A percentile compares a stretch with the other conserved stretches of the same genome.
These are phyloP conservation scores for Vicia faba DNA, from an alignment of 306 rosid species.

Conservation along the genomic window DNA sequence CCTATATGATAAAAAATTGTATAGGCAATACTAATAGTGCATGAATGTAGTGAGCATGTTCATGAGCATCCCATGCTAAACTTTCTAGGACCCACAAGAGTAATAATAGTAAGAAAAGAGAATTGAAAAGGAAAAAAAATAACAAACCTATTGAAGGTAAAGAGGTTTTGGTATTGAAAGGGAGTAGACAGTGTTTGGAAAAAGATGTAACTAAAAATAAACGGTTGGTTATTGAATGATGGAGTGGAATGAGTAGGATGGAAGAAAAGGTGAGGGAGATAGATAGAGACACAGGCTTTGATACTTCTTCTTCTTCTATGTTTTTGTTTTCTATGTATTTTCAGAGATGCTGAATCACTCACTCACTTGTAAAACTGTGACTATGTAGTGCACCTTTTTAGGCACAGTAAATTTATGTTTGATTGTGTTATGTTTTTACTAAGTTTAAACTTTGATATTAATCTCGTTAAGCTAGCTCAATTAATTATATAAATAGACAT, in stretches of 20 bases:
- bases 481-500: no score
- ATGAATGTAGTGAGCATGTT: slow-evolving; percentile 17
- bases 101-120: neutral
- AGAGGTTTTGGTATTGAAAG: neutral
- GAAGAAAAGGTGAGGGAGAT: slow-evolving; percentile 50
- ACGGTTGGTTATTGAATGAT: slow-evolving; percentile 52
- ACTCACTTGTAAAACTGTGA: neutral
- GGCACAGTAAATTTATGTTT: neutral
- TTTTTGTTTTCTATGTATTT: slow-evolving; percentile 25
- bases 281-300: slow-evolving; percentile 41
- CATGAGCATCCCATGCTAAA: slow-evolving; percentile 19
- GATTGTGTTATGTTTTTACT: neutral
- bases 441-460: no score
- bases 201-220: slow-evolving; percentile 9
- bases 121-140: slow-evolving; percentile 8
- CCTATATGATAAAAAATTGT: neutral
- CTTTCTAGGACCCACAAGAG: slow-evolving; percentile 23
- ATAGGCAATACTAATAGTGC: slow-evolving; percentile 7
- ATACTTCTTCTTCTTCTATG: neutral
- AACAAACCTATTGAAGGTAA: slow-evolving; percentile 25
- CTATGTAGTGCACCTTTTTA: neutral
- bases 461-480: no score
- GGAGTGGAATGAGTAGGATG: slow-evolving; percentile 54
- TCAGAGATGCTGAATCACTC: neutral
- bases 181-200: neutral